Percentiles rank a stretch among this genome's conserved stretches.
These are phyloP conservation scores for Lentinula novae-zelandiae DNA, from an alignment of 1,284 basidiomycete species.

Conservation along the genomic window DNA sequence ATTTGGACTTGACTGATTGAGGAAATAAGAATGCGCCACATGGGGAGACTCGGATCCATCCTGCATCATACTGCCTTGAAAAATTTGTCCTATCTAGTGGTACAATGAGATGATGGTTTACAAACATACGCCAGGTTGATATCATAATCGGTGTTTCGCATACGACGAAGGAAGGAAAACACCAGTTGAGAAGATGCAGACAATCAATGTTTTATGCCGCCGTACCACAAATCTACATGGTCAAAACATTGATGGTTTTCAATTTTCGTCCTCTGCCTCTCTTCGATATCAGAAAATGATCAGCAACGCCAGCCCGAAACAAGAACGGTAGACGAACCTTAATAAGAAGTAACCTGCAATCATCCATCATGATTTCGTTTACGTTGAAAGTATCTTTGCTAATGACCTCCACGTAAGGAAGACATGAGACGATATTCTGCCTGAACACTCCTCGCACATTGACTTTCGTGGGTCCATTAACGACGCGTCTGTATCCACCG, in stretches of 20 bases:
- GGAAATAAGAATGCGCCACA: too few species aligned
- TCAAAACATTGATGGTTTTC: constrained; percentile 10
- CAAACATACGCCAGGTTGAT: too few species aligned
- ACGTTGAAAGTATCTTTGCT: constrained; percentile 41
- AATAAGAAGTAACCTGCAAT: constrained; percentile 41
- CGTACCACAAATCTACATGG: not conserved
- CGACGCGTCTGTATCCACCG: constrained; percentile 29
- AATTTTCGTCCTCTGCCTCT: constrained; percentile 9
- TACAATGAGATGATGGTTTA: too few species aligned
- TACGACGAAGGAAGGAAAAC: too few species aligned
- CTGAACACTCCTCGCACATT: constrained; percentile 38
- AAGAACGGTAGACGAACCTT: constrained; percentile 28
- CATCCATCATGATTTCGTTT: constrained; percentile 55
- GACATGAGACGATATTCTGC: constrained; percentile 37
- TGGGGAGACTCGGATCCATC: too few species aligned
- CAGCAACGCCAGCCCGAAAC: not conserved
- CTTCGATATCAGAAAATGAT: not conserved
- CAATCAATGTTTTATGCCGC: not conserved
- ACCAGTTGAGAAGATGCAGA: too few species aligned
- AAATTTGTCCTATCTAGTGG: too few species aligned
- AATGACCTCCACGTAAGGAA: constrained; percentile 44
- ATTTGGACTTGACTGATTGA: not conserved
- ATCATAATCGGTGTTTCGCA: too few species aligned
- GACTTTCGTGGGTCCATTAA: constrained; percentile 36
- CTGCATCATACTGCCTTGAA: too few species aligned